Base-by-base conservation (phyloP, 2,329 filamentous ascomycete species). In the Fusarium kyushuense region DNA sequence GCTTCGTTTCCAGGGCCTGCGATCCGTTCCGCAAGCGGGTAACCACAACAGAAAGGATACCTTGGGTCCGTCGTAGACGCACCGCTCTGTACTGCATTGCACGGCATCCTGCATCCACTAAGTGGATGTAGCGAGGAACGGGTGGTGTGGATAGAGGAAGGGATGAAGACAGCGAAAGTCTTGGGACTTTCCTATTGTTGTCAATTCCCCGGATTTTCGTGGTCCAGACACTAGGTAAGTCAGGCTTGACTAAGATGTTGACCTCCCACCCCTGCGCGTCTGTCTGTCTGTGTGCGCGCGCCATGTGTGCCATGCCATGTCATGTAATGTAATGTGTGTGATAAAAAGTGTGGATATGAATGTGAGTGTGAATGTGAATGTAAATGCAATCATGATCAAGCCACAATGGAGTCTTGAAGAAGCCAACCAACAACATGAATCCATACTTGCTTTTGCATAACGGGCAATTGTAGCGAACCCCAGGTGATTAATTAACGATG, bases 181-280 rank as follows among this genome's bases (percentile, higher is more conserved):
- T 38, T 51, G 32, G 53, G 45, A 62, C 58, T 58, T 69, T 60
- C 48, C 57, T 62, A 51, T 63, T 65, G 49, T 53, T 58, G 25
- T 67, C 51, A 43, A 49, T 69, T 64, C 66, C 66, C 66, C 66
- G 66, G 66, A 69, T 69, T 69, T 69, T 67, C 66, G 25, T 38
- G 53, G 54, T 57, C 45, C 47, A 49, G 55, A 52, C 49, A 67
- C 47, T 51, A 38, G 14, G 14, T 32, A 38, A 49, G 35, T 51
- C 9, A 48, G 16, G 47, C 54, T 61, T 55, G 49, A 60, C 45
- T 65, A 41, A 38, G 41, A 61, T 65, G 40, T 42, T 40, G 32
- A 49, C 53, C 52, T 30, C 53, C 38, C 49, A 19, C 42, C 46
- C 53, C 49, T 61, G 41, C 52, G 23, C 40, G 16, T 11, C n/a